Conservation (phyloP, 768 basidiomycete species). For the Pleurotus djamor region DNA sequence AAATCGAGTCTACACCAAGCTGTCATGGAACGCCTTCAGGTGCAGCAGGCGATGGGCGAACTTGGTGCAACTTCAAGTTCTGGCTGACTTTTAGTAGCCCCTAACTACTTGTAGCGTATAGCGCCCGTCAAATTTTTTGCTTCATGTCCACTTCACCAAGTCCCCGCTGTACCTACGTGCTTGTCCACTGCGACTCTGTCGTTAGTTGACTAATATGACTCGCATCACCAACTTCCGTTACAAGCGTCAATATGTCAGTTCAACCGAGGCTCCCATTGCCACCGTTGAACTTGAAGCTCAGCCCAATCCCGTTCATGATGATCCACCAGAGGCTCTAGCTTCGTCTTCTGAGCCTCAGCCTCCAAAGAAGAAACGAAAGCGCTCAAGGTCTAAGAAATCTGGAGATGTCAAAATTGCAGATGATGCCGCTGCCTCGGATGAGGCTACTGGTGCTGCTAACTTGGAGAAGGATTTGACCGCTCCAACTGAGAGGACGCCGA, state of each 20-base stretch:
- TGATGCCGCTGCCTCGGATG: conserved; percentile 12
- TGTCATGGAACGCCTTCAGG: conserved; percentile 54
- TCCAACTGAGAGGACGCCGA: neutral
- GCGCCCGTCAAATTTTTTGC: neutral
- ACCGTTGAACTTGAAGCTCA: neutral
- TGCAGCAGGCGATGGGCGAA: conserved; percentile 50
- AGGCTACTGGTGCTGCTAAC: conserved; percentile 10
- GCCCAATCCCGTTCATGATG: conserved; percentile 5
- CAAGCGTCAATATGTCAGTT: conserved; percentile 70
- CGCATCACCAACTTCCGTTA: conserved; percentile 72
- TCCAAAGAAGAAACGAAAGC: conserved; percentile 61
- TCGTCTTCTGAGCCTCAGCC: conserved; percentile 18
- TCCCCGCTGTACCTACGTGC: neutral
- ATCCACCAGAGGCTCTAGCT: neutral
- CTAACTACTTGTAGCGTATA: neutral
- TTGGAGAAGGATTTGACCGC: neutral
- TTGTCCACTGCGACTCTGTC: neutral
- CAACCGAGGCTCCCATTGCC: conserved; percentile 39
- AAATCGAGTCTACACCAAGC: conserved; percentile 52
- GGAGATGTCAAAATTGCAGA: conserved; percentile 13
- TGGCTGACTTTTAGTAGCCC: neutral
- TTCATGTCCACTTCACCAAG: neutral
- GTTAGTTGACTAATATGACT: conserved; percentile 50
- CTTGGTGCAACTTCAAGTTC: neutral
- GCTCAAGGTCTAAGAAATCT: conserved; percentile 39